Evolutionary conservation across 2,329 filamentous ascomycete species (phyloP), one percentile per base, ranked within the genome.

Genomic region (Rutstroemia sp.): DNA sequence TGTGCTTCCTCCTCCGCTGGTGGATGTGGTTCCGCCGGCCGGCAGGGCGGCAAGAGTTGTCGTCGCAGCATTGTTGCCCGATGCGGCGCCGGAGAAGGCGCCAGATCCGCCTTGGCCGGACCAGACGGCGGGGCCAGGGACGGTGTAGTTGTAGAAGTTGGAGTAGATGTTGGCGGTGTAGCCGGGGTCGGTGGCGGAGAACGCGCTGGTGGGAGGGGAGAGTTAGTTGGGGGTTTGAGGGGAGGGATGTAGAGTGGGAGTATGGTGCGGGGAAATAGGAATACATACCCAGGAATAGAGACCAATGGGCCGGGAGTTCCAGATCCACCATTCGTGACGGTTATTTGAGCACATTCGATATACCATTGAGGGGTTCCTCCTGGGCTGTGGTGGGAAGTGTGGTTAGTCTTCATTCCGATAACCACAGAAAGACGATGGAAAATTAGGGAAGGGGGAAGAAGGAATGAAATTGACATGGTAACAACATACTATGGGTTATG

Each of bases 281-380:
- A 14, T 1, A 34, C 54, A 10, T 61, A 66, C 10, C 66, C 66
- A 0, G 66, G 66, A 38, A 69, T 68, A 4, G 61, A 57, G 18
- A 68, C 66, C 1, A 67, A 42, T 3, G 65, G 66, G 1, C 63
- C 57, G 2, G 66, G 66, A 5, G 57, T 62, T 5, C 66, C 66
- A 2, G 54, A 57, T 19, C 66, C 66, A 1, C 67, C 66, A 12
- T 55, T 54, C 4, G 65, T 67, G 18, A 69, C 62, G 12, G 60
- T 66, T 2, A 69, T 49, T 48, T 69, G 67, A 0, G 67, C 67
- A 41, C 67, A 69, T 14, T 58, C 58, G 44, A 68, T 63, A 44
- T 70, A 70, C 59, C 68, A 70, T 52, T 67, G 66, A 0, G 66
- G 64, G 14, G 59, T 63, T 9, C 64, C 65, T 14, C 59, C 64